Evolutionary conservation across 2,329 filamentous ascomycete genomes (phyloP).

Genomic region (Dactylellina haptotyla): DNA sequence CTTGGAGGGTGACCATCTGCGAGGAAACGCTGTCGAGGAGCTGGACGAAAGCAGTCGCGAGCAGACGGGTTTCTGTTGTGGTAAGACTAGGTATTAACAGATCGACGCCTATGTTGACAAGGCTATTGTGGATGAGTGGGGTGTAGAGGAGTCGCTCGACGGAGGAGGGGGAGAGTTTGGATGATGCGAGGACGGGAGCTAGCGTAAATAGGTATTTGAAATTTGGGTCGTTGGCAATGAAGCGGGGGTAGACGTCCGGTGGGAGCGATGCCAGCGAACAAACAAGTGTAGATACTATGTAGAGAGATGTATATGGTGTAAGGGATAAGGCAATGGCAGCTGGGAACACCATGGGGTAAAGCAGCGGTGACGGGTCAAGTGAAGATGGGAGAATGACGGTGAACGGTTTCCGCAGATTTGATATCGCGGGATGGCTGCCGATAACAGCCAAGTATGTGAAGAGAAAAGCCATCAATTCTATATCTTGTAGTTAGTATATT

Average conservation of each 20-base stretch:
- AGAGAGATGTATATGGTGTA: slow-evolving; percentile 55
- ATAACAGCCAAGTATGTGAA: slow-evolving; percentile 45
- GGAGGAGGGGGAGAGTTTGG: slow-evolving; percentile 7
- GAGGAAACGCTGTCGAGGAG: slow-evolving; percentile 81
- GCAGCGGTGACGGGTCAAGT: slow-evolving; percentile 57
- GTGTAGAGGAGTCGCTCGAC: slow-evolving; percentile 55
- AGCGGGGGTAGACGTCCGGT: slow-evolving; percentile 51
- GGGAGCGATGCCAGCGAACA: slow-evolving; percentile 57
- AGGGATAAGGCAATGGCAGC: slow-evolving; percentile 56
- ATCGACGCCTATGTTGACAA: slow-evolving; percentile 55
- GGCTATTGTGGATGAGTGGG: slow-evolving; percentile 56
- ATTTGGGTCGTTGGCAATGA: slow-evolving; percentile 54
- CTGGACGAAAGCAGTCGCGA: slow-evolving; percentile 84
- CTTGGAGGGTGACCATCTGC: slow-evolving; percentile 85
- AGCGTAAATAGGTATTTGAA: slow-evolving; percentile 57
- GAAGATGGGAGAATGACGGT: slow-evolving; percentile 56
- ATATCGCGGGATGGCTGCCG: slow-evolving; percentile 39
- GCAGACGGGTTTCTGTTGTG: slow-evolving; percentile 79
- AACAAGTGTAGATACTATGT: slow-evolving; percentile 55
- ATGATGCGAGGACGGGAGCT: slow-evolving; percentile 54
- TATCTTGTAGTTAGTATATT: slow-evolving; percentile 10
- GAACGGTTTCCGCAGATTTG: slow-evolving; percentile 45
- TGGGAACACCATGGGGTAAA: slow-evolving; percentile 57
- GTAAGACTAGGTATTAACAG: slow-evolving; percentile 57
- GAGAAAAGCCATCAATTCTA: slow-evolving; percentile 33